A percentile compares a stretch with the other conserved stretches of the same genome.
phyloP scores from a whole-genome alignment of 306 rosid species.

The Echinosophora koreensis region DNA sequence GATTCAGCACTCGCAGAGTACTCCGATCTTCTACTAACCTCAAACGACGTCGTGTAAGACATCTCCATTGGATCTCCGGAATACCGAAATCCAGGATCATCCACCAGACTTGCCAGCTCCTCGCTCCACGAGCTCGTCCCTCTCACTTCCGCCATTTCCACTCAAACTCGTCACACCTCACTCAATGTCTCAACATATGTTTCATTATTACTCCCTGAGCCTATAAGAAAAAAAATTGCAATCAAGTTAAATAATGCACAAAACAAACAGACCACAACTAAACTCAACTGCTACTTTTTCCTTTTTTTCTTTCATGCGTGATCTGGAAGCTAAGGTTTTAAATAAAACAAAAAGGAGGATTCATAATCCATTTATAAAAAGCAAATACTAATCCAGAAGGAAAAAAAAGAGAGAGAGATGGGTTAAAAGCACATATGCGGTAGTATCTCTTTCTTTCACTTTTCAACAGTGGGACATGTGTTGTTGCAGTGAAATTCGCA shows the following conservation, averaged over 20 bases:
- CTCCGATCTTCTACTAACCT: conserved; percentile 1
- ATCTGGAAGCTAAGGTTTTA: conserved; percentile 59
- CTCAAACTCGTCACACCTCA: conserved; percentile 25
- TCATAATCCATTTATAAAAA: conserved; percentile 25
- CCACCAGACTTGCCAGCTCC: conserved; percentile 69
- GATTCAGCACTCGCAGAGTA: conserved; percentile 45
- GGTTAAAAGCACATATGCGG: conserved; percentile 35
- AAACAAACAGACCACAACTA: conserved; percentile 37
- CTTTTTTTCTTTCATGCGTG: conserved; percentile 52
- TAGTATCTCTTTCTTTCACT: conserved; percentile 41
- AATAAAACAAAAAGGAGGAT: conserved; percentile 1
- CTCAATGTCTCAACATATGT: background rate
- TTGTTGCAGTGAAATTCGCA: background rate
- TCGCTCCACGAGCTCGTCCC: conserved; percentile 63
- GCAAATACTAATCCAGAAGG: background rate
- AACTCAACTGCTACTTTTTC: conserved; percentile 45
- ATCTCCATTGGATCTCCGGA: conserved; percentile 56
- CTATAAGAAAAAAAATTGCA: background rate
- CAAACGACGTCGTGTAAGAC: conserved; percentile 53
- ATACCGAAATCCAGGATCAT: conserved; percentile 59
- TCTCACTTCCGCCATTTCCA: conserved; percentile 65
- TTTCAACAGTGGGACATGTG: conserved; percentile 49
- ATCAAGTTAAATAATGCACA: conserved; percentile 36
- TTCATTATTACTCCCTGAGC: background rate
- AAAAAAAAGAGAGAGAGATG: conserved; percentile 46